Evolutionary conservation across 164 flowering plant genomes (phyloP).

Genomic region (Protea cynaroides): DNA sequence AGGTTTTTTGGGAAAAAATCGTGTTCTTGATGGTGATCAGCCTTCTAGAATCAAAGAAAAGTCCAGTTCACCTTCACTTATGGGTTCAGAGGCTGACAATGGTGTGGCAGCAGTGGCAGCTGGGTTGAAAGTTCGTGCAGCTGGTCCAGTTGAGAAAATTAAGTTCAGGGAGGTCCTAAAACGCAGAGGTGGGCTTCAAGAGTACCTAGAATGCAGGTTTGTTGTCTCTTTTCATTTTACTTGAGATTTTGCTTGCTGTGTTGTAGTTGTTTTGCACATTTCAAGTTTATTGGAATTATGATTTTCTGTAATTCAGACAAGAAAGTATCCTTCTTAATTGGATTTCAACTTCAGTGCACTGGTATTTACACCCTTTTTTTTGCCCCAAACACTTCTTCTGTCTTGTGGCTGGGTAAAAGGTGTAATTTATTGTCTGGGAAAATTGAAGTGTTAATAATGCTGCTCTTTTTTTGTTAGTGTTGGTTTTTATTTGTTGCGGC

Average conservation of each 20-base stretch:
- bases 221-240: conserved; percentile 16
- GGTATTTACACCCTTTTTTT: too few relatives aligned
- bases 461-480: too few relatives aligned
- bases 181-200: conserved; percentile 92
- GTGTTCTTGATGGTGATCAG: conserved; percentile 23
- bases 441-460: too few relatives aligned
- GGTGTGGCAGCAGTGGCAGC: conserved; percentile 77
- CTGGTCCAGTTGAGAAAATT: conserved; percentile 76
- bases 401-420: too few relatives aligned
- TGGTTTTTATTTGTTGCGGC: too few relatives aligned
- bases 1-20: conserved; percentile 32
- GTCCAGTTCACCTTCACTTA: conserved; percentile 28
- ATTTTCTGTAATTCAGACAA: neutral
- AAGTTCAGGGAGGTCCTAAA: conserved; percentile 84
- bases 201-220: conserved; percentile 90
- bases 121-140: conserved; percentile 82
- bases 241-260: neutral
- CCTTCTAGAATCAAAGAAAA: conserved; percentile 34
- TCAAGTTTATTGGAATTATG: neutral
- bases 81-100: conserved; percentile 38
- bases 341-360: too few relatives aligned
- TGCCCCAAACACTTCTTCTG: too few relatives aligned
- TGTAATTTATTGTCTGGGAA: too few relatives aligned
- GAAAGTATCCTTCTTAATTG: neutral
- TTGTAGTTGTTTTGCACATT: neutral